Conservation (phyloP, 768 basidiomycete species). For the Termitomyces sp. region DNA sequence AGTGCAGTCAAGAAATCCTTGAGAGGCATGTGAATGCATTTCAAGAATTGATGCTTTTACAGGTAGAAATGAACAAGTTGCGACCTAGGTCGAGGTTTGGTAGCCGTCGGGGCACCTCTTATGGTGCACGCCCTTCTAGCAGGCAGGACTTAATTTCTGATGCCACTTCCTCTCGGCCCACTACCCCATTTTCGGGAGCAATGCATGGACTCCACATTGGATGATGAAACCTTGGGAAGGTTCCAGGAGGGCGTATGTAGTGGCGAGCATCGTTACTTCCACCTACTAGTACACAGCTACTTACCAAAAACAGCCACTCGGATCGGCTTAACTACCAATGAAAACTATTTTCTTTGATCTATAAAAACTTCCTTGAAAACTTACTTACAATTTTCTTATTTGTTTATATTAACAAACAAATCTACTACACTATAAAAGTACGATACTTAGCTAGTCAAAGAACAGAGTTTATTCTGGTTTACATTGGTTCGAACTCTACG, state of each 20-base stretch:
- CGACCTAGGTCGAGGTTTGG: neutral
- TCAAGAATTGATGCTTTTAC: neutral
- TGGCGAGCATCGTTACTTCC: too few relatives aligned
- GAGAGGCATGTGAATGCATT: neutral
- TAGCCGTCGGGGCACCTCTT: too few relatives aligned
- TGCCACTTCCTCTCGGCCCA: neutral
- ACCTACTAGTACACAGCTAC: too few relatives aligned
- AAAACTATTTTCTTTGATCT: too few relatives aligned
- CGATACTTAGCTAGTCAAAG: neutral
- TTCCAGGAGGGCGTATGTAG: neutral
- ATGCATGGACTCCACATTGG: neutral
- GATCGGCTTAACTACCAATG: too few relatives aligned
- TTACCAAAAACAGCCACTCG: too few relatives aligned
- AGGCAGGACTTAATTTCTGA: neutral
- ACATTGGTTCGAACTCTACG: neutral
- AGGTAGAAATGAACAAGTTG: neutral
- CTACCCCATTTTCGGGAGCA: neutral
- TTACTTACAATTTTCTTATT: too few relatives aligned
- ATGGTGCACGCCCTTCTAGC: neutral
- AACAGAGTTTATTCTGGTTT: too few relatives aligned
- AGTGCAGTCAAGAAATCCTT: neutral
- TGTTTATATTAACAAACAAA: too few relatives aligned
- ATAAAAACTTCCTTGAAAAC: too few relatives aligned
- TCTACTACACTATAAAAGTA: too few relatives aligned
- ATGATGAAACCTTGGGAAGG: neutral